Evolutionary conservation across 306 rosid genomes (phyloP).

Genomic region (Lablab purpureus): DNA sequence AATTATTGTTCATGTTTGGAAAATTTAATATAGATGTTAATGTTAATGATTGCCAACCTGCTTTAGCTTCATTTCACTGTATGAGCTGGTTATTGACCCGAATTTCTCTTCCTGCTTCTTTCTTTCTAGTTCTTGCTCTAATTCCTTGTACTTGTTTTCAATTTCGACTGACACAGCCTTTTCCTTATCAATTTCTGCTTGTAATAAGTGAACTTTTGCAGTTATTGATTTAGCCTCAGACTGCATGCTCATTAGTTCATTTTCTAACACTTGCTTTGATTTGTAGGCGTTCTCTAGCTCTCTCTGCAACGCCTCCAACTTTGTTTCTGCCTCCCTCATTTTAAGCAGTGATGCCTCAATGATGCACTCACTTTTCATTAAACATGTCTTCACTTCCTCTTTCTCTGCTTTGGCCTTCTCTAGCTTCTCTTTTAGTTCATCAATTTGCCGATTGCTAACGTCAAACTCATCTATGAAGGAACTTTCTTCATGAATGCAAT

Average conservation of each 20-base stretch:
- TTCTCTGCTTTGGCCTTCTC: slow-evolving; percentile 56
- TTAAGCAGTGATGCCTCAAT: slow-evolving; percentile 55
- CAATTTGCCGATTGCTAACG: slow-evolving; percentile 50
- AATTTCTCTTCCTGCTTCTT: slow-evolving; percentile 57
- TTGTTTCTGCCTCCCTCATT: slow-evolving; percentile 62
- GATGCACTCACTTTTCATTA: slow-evolving; percentile 53
- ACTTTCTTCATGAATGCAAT: slow-evolving; percentile 47
- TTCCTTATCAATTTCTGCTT: slow-evolving; percentile 48
- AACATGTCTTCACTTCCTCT: slow-evolving; percentile 59
- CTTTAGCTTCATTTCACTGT: slow-evolving; percentile 63
- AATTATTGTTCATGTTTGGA: slow-evolving; percentile 18
- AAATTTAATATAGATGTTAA: slow-evolving; percentile 7
- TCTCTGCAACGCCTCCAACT: slow-evolving; percentile 62
- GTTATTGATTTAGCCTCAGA: slow-evolving; percentile 69
- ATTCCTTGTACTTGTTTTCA: slow-evolving; percentile 51
- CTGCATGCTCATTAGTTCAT: slow-evolving; percentile 67
- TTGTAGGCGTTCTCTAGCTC: slow-evolving; percentile 59
- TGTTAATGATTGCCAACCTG: slow-evolving; percentile 62
- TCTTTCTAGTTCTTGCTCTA: slow-evolving; percentile 69
- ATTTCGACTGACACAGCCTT: slow-evolving; percentile 61
- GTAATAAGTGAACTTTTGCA: slow-evolving; percentile 57
- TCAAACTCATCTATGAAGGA: slow-evolving; percentile 60
- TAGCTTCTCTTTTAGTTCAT: slow-evolving; percentile 58
- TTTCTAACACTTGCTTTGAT: slow-evolving; percentile 60
- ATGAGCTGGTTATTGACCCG: slow-evolving; percentile 50